Base-by-base conservation (phyloP, 768 basidiomycete species). In the Rhizopogon vulgaris region DNA sequence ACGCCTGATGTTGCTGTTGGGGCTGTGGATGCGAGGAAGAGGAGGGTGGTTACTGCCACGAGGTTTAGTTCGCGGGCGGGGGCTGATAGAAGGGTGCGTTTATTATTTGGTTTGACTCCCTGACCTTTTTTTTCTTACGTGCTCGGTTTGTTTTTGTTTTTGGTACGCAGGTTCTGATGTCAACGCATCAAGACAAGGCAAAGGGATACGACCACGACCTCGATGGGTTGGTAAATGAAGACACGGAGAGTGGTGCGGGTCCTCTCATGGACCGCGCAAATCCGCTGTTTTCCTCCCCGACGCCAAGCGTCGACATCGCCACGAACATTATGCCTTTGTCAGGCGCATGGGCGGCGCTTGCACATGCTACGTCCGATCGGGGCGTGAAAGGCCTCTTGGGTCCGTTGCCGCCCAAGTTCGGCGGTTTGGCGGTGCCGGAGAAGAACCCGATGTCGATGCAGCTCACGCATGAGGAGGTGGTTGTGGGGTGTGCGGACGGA, bases 401-500 rank as follows among this genome's bases (percentile, higher is more conserved):
- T 0, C 58, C 70, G 15, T 63, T 89, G 11, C 90, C 89, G 2
- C 60, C 61, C 32, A 89, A 86, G 63, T 93, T 91, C 59, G 64
- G 74, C 17, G 90, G 90, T 2, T 75, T 95, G 39, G 87, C 90
- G 28, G 87, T 82, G 22, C 90, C 93, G 2, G 92, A 88, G 69
- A 90, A 93, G 78, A 93, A 94, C 60, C 93, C 92, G 7, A 93
- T 93, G 92, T 88, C 87, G 55, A 88, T 95, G 84, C 90, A 90
- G 57, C 66, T 94, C 60, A 91, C 87, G 58, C 87, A 92, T 58
- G 91, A 94, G 62, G 90, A 93, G 63, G 86, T 94, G 1, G 90
- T 93, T 15, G 88, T 94, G 27, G 90, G 90, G 0, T 93, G 90
- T 73, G 89, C 89, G 25, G 90, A 93, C 67, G 90, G 90, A 12